Conservation (phyloP, 148 eudicot species). For the Nyssa sinensis region DNA sequence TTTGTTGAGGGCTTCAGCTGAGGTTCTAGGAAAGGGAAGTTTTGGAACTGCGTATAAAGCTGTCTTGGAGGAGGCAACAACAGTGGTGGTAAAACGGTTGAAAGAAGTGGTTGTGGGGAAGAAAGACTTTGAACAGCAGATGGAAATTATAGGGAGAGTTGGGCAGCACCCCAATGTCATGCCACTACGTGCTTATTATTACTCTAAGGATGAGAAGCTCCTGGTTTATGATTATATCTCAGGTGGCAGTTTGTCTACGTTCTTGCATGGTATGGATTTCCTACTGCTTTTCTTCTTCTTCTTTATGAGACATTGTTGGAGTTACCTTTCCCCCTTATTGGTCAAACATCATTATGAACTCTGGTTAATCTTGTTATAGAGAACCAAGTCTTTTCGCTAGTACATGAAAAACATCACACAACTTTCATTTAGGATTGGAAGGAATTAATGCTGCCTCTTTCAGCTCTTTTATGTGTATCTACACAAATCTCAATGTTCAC, state of each 20-base stretch:
- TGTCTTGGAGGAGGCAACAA: constrained; percentile 49
- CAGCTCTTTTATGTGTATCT: not conserved
- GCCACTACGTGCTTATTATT: constrained; percentile 55
- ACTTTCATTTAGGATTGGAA: not conserved
- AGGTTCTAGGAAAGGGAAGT: constrained; percentile 54
- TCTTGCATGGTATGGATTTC: constrained; percentile 44
- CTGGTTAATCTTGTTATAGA: too few relatives aligned
- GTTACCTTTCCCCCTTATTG: too few relatives aligned
- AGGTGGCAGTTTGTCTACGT: constrained; percentile 45
- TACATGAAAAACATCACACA: not conserved
- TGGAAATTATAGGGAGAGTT: constrained; percentile 49
- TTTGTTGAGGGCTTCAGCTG: constrained; percentile 54
- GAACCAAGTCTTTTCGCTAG: not conserved
- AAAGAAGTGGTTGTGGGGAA: constrained; percentile 50
- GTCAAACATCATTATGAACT: not conserved
- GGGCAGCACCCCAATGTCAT: constrained; percentile 47
- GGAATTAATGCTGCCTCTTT: not conserved
- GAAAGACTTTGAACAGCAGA: constrained; percentile 54
- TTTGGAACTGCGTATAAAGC: constrained; percentile 58
- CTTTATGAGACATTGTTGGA: not conserved
- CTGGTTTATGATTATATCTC: constrained; percentile 48
- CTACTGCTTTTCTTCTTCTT: not conserved
- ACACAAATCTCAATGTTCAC: not conserved
- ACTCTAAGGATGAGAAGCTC: constrained; percentile 59
- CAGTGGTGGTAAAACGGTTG: constrained; percentile 54